phyloP scores from a whole-genome alignment of 2,329 filamentous ascomycete genomes.

The Stachybotrys chartarum region DNA sequence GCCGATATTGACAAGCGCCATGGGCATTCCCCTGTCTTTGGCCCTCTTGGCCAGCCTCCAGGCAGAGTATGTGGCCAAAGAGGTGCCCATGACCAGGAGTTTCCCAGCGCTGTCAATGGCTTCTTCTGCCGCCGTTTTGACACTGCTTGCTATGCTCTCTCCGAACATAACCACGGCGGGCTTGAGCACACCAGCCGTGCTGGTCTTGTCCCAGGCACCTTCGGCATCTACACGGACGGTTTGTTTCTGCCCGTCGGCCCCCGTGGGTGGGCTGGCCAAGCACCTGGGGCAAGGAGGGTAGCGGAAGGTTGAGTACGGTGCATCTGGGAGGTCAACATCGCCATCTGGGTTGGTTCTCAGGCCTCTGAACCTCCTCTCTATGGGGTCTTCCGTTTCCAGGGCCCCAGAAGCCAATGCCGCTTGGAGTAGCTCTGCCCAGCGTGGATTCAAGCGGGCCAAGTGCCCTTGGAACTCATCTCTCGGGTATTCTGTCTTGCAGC shows the following conservation, averaged over 20 bases:
- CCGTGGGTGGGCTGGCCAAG: constrained; percentile 52
- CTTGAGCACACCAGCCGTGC: constrained; percentile 75
- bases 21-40: constrained; percentile 73
- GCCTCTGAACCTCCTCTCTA: constrained; percentile 58
- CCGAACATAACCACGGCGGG: constrained; percentile 96
- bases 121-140: constrained; percentile 71
- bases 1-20: constrained; percentile 84
- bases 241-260: constrained; percentile 46
- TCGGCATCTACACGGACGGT: constrained; percentile 67
- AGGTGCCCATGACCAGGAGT: constrained; percentile 78
- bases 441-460: constrained; percentile 72
- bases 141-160: constrained; percentile 65
- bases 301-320: constrained; percentile 81
- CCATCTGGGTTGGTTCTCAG: constrained; percentile 88
- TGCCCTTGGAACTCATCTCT: constrained; percentile 69
- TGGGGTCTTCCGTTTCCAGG: constrained; percentile 68
- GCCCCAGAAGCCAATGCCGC: constrained; percentile 69
- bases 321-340: constrained; percentile 82
- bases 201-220: constrained; percentile 64
- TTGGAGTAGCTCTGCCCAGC: constrained; percentile 71
- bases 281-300: constrained; percentile 88
- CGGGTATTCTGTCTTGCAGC: constrained; percentile 65
- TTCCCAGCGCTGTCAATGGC: constrained; percentile 71
- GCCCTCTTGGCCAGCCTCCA: constrained; percentile 84
- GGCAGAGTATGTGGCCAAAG: constrained; percentile 88